Evolutionary conservation across 805 yeast species (phyloP).

Genomic region (Suhomyces sp.): DNA sequence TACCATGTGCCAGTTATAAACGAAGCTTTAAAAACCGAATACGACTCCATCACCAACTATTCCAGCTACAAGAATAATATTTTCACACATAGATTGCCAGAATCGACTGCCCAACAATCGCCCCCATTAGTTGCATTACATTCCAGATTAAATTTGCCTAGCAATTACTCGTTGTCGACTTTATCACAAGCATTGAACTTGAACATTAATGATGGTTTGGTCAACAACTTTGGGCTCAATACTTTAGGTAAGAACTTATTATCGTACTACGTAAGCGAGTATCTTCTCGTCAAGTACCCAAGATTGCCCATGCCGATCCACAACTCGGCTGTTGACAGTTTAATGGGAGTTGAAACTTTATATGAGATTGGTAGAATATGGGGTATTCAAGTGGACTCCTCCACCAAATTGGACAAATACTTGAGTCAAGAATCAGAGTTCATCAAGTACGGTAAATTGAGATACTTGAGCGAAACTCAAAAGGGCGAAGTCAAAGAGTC

Average conservation of each 20-base stretch:
- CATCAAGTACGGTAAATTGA: constrained; percentile 66
- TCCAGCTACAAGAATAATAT: constrained; percentile 39
- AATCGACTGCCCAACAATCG: constrained; percentile 49
- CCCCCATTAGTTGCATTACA: constrained; percentile 80
- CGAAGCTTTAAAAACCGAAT: constrained; percentile 26
- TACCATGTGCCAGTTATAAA: constrained; percentile 2
- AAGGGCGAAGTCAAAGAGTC: constrained; percentile 35
- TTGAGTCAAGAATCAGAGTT: constrained; percentile 66
- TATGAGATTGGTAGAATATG: constrained; percentile 67
- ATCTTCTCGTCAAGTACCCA: constrained; percentile 75
- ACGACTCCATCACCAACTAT: constrained; percentile 33
- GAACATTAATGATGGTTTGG: constrained; percentile 38
- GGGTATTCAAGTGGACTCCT: constrained; percentile 83
- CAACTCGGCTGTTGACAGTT: constrained; percentile 72
- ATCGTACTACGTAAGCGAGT: constrained; percentile 71
- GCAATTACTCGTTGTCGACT: constrained; percentile 54
- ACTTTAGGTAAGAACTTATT: constrained; percentile 80
- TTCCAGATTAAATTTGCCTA: constrained; percentile 66
- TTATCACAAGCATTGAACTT: constrained; percentile 81
- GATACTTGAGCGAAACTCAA: constrained; percentile 40
- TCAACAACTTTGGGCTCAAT: constrained; percentile 74
- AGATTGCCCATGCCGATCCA: constrained; percentile 81
- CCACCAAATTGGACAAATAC: constrained; percentile 61
- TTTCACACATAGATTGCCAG: constrained; percentile 45
- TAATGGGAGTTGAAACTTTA: constrained; percentile 64